Base-by-base conservation (phyloP, 2,329 filamentous ascomycete species). In the Penicillium sp. region DNA sequence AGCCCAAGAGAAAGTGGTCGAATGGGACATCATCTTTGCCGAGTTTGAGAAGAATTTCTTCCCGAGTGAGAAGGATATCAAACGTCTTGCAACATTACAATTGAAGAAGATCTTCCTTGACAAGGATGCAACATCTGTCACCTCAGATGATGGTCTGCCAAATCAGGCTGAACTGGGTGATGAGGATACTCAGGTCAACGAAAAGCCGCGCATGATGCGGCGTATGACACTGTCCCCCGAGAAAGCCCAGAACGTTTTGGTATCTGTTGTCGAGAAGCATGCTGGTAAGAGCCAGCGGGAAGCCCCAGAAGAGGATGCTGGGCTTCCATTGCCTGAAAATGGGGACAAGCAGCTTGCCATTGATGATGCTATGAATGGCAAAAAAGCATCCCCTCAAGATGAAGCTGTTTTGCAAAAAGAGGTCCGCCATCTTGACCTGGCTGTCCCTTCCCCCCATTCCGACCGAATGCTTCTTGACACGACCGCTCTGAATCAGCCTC, bases 101-200 rank as follows among this genome's bases (percentile, higher is more conserved):
- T 71, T 98, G 40, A 90, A 85, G 60, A 95, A 93, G 61, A 85
- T 98, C 61, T 98, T 98, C 58, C 79, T 90, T 6, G 89, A 96
- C 60, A 84, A 72, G 41, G 75, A 88, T 52, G 86, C 89, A 42
- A 82, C 86, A 41, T 84, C 85, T 1, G 68, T 89, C 11, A 73
- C 74, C 4, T 79, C 82, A 9, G 87, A 93, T 33, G 79, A 84
- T 28, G 71, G 82, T 14, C 66, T 70, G 2, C 67, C 66, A 11
- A 65, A 70, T 4, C 55, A 65, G 1, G 61, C 65, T 22, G 66
- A 65, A 30, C 48, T 52, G 6, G 60, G 59, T 13, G 46, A 47
- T 25, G 60, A 57, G 11, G 41, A 37, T 10, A 52, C 54, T 7
- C 56, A 57, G 20, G 45, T 50, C 30, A 47, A 55, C 4, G 60